Conservation (phyloP, 2,329 filamentous ascomycete genomes). For the Colletotrichum sp. region DNA sequence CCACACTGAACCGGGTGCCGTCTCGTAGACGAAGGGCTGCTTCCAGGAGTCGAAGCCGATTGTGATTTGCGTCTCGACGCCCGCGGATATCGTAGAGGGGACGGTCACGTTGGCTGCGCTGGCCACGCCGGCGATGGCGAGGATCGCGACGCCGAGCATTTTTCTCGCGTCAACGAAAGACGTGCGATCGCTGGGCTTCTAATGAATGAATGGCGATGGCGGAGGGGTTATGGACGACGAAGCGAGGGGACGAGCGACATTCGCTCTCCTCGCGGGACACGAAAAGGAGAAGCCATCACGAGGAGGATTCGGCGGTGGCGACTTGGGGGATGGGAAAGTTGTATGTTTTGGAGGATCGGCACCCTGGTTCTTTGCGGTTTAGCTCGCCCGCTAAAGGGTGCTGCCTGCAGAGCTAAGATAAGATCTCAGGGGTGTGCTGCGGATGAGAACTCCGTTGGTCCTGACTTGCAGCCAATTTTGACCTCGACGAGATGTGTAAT, state of each 20-base stretch:
- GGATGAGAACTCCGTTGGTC: not conserved
- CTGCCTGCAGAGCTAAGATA: not conserved
- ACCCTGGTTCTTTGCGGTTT: not conserved
- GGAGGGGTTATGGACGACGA: accelerated
- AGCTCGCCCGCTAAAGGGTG: not conserved
- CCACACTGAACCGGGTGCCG: not conserved
- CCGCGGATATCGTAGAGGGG: not conserved
- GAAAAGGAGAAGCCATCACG: not conserved
- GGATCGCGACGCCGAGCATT: not conserved
- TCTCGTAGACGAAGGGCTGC: conserved; percentile 8
- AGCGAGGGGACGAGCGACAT: not conserved
- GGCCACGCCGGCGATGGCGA: not conserved
- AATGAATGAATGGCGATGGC: not conserved
- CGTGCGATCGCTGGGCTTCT: not conserved
- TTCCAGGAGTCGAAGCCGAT: conserved; percentile 6
- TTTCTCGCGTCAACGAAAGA: not conserved
- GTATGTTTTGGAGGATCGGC: not conserved
- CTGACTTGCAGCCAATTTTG: not conserved
- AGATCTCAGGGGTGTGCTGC: not conserved
- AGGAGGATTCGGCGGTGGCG: not conserved
- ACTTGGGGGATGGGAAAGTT: not conserved
- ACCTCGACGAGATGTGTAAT: not conserved
- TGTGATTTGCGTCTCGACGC: conserved; percentile 3
- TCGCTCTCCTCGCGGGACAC: not conserved
- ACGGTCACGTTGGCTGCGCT: not conserved